phyloP scores from a whole-genome alignment of 345 rosid genomes.

The Gossypium mustelinum region DNA sequence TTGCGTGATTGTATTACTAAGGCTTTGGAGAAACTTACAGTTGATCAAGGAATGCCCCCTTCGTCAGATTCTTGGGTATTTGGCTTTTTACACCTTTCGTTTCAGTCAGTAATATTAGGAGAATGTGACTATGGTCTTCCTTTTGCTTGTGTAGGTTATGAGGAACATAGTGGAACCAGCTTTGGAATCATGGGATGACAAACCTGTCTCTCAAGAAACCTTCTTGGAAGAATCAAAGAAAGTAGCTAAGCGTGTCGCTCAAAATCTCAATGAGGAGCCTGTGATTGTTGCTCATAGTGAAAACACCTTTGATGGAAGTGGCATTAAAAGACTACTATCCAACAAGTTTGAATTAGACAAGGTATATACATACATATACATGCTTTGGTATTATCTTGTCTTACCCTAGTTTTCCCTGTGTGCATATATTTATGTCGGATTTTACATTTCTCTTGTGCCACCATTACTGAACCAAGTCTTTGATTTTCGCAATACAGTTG shows the following conservation, averaged over 20 bases:
- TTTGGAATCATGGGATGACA: slow-evolving; percentile 36
- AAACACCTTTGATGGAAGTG: slow-evolving; percentile 80
- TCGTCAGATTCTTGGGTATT: slow-evolving; percentile 78
- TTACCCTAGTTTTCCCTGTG: background rate
- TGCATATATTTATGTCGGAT: too few species aligned
- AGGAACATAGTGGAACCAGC: slow-evolving; percentile 74
- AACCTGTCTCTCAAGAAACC: slow-evolving; percentile 44
- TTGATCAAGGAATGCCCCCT: slow-evolving; percentile 96
- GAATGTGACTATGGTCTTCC: background rate
- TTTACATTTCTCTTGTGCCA: background rate
- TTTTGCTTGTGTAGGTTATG: slow-evolving; percentile 46
- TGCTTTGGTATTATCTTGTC: background rate
- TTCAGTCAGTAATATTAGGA: background rate
- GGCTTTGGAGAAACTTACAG: slow-evolving; percentile 68
- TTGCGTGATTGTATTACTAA: slow-evolving; percentile 46
- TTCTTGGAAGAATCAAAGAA: slow-evolving; percentile 63
- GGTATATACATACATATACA: slow-evolving; percentile 31
- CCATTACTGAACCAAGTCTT: background rate
- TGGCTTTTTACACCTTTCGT: background rate
- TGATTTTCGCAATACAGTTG: slow-evolving; percentile 36
- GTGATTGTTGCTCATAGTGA: slow-evolving; percentile 94
- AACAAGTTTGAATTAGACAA: slow-evolving; percentile 85
- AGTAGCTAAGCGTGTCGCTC: slow-evolving; percentile 57
- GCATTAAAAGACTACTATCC: slow-evolving; percentile 59
- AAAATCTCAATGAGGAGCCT: slow-evolving; percentile 79